Evolutionary conservation across 768 basidiomycete species (phyloP).

Genomic region (Suillus spraguei): DNA sequence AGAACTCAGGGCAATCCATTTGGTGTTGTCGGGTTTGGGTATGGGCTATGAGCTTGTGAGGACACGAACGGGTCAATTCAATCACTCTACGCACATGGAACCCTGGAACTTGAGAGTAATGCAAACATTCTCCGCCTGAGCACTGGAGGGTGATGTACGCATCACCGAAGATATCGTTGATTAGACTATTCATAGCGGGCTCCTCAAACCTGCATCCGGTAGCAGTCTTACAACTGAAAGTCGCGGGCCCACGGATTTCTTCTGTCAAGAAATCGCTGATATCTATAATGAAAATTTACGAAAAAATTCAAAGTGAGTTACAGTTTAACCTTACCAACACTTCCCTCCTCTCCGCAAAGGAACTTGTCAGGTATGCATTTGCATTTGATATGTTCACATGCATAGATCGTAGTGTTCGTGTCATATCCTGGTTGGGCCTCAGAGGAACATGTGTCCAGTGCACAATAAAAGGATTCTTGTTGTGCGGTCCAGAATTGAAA

Average conservation of each 20-base stretch:
- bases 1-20: slow-evolving; percentile 83
- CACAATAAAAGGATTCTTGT: slow-evolving; percentile 96
- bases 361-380: slow-evolving; percentile 92
- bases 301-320: neutral
- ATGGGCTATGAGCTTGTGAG: slow-evolving; percentile 51
- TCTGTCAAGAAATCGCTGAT: slow-evolving; percentile 92
- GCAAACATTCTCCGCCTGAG: slow-evolving; percentile 90
- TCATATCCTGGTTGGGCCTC: slow-evolving; percentile 52
- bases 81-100: slow-evolving; percentile 54
- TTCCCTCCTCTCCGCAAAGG: slow-evolving; percentile 94
- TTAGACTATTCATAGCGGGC: slow-evolving; percentile 94
- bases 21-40: slow-evolving; percentile 78
- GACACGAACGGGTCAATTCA: neutral
- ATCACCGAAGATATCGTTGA: slow-evolving; percentile 93
- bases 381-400: slow-evolving; percentile 85
- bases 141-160: slow-evolving; percentile 86
- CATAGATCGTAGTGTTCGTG: slow-evolving; percentile 73
- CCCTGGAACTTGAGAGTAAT: slow-evolving; percentile 94
- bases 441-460: slow-evolving; percentile 70
- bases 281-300: slow-evolving; percentile 47
- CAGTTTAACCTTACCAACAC: slow-evolving; percentile 68
- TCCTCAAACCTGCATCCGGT: slow-evolving; percentile 90
- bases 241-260: slow-evolving; percentile 88
- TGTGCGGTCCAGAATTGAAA: slow-evolving; percentile 99
- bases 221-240: slow-evolving; percentile 75